Percentiles rank a stretch among this genome's conserved stretches.
These are phyloP conservation scores for Stephania japonica DNA, from an alignment of 164 flowering plant species.

Conservation along the genomic window DNA sequence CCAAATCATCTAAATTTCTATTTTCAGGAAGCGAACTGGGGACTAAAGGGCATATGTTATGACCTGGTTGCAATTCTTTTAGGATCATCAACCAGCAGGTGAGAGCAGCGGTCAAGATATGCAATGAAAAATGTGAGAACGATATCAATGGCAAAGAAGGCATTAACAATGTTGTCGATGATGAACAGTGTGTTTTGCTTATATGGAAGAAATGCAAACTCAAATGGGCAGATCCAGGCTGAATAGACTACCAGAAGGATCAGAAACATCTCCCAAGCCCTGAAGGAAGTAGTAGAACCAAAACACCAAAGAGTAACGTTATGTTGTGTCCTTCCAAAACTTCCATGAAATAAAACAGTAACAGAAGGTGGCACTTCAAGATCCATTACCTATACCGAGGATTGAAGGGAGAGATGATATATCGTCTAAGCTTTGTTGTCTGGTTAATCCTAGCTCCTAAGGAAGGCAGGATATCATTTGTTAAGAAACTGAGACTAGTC, in stretches of 20 bases:
- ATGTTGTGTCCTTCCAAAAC: background rate
- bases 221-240: constrained; percentile 96
- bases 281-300: constrained; percentile 26
- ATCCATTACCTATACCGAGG: constrained; percentile 60
- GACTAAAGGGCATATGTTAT: constrained; percentile 13
- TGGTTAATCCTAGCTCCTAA: constrained; percentile 84
- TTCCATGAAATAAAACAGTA: background rate
- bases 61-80: constrained; percentile 82
- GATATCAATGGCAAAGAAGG: constrained; percentile 86
- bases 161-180: constrained; percentile 70
- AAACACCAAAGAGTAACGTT: constrained; percentile 2
- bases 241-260: constrained; percentile 75
- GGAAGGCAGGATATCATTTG: constrained; percentile 73
- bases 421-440: constrained; percentile 47
- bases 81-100: constrained; percentile 70
- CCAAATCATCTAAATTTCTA: background rate
- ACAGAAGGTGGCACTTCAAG: background rate
- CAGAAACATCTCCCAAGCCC: constrained; percentile 94
- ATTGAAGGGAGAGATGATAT: constrained; percentile 70
- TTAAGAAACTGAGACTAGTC: constrained; percentile 39
- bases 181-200: constrained; percentile 57
- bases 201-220: constrained; percentile 76
- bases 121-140: constrained; percentile 92
- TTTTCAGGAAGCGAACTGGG: background rate
- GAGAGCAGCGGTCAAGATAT: constrained; percentile 60